phyloP scores from a whole-genome alignment of 257 asterid genomes.

The Capsicum chinense region DNA sequence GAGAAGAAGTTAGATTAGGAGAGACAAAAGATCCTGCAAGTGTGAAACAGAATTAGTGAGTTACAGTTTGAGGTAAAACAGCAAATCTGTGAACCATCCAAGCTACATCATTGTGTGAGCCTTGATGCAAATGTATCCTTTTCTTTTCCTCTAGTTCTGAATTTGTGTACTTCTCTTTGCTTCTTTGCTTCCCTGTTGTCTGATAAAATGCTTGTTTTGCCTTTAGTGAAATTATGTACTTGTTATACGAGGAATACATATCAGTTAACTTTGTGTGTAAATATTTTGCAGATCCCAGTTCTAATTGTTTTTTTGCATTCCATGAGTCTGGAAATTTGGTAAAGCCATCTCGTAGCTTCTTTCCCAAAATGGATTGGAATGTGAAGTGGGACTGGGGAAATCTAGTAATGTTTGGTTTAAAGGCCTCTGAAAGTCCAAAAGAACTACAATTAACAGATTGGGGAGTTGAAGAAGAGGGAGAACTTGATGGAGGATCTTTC shows the following conservation, averaged over 20 bases:
- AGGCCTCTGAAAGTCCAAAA: constrained; percentile 59
- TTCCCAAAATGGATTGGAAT: constrained; percentile 73
- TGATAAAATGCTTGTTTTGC: background rate
- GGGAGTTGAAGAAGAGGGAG: constrained; percentile 71
- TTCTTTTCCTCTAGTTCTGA: background rate
- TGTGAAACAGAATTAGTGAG: constrained; percentile 17
- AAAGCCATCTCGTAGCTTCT: constrained; percentile 39
- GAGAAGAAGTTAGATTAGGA: constrained; percentile 24
- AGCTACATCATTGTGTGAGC: background rate
- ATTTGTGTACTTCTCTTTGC: background rate
- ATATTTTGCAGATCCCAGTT: constrained; percentile 39
- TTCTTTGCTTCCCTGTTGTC: constrained; percentile 17
- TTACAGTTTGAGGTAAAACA: constrained; percentile 1
- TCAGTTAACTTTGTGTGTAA: constrained; percentile 5
- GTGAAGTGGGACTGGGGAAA: constrained; percentile 80
- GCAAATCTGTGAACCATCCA: background rate
- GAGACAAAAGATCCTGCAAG: constrained; percentile 2
- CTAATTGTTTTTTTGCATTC: constrained; percentile 41
- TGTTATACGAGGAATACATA: background rate
- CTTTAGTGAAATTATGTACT: background rate
- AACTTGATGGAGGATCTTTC: constrained; percentile 63
- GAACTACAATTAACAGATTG: constrained; percentile 71
- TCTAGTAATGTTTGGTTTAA: constrained; percentile 55
- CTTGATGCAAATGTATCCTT: background rate
- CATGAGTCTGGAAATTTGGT: constrained; percentile 38